Evolutionary conservation across 2,329 filamentous ascomycete genomes (phyloP).

Genomic region (Calonectria multiphialidica): DNA sequence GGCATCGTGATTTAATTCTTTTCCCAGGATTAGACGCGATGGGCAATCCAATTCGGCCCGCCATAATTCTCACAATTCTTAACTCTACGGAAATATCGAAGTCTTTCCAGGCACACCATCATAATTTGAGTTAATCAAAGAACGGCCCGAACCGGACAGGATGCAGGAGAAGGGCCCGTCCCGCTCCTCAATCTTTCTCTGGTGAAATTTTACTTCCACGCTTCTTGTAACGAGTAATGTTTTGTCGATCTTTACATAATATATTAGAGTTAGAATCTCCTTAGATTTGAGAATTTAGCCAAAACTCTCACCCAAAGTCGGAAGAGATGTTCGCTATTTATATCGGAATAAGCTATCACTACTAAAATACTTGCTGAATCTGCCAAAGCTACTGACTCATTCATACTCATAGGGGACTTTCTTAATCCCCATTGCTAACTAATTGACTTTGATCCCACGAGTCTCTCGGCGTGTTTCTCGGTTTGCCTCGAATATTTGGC

Average conservation of each 20-base stretch:
- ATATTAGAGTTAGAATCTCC: not conserved
- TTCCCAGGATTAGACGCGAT: too few species aligned
- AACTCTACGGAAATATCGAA: too few species aligned
- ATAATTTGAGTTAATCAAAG: not conserved
- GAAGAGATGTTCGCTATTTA: not conserved
- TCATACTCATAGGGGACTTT: not conserved
- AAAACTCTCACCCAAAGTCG: not conserved
- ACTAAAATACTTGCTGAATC: not conserved
- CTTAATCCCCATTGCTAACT: fast-evolving
- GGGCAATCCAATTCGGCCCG: too few species aligned
- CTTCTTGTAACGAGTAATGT: not conserved
- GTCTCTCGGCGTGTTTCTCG: not conserved
- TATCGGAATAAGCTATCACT: not conserved
- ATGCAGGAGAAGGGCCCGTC: not conserved
- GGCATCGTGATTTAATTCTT: too few species aligned
- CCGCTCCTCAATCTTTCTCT: not conserved
- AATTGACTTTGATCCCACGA: not conserved
- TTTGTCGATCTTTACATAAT: not conserved
- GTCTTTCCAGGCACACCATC: not conserved
- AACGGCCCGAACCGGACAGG: not conserved
- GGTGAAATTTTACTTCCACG: not conserved
- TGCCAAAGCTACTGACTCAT: not conserved
- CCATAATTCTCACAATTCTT: too few species aligned
- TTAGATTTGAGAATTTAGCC: not conserved
- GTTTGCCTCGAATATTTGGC: not conserved